These are phyloP conservation scores for Chlamydomonas schloesseri DNA, from an alignment of 139 green algal species.

Conservation along the genomic window DNA sequence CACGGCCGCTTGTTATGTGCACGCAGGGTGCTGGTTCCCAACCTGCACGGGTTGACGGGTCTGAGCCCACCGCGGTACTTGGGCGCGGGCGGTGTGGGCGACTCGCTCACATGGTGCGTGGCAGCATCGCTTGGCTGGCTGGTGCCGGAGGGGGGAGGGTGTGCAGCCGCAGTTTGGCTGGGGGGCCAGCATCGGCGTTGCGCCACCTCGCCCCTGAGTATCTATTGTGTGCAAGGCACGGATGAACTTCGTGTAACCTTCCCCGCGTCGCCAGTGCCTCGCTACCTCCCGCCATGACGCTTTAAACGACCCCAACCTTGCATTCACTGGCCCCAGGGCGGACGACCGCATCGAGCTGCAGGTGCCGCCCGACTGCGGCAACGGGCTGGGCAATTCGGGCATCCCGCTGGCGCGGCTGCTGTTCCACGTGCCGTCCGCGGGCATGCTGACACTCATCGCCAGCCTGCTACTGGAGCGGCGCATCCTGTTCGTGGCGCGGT, in stretches of 20 bases:
- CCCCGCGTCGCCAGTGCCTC: too few species aligned
- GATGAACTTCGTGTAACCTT: too few species aligned
- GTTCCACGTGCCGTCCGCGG: constrained; percentile 72
- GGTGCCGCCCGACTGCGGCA: constrained; percentile 75
- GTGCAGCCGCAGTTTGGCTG: too few species aligned
- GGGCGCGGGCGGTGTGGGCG: background rate
- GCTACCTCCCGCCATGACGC: too few species aligned
- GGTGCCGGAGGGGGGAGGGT: too few species aligned
- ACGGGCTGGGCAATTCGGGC: constrained; percentile 67
- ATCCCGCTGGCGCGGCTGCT: constrained; percentile 79
- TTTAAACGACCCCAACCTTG: too few species aligned
- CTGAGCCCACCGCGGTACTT: constrained; percentile 38
- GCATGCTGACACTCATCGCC: constrained; percentile 73
- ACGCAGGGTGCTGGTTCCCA: constrained; percentile 51
- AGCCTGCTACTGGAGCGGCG: constrained; percentile 83
- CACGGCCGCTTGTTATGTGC: too few species aligned
- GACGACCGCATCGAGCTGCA: constrained; percentile 71
- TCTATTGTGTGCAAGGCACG: too few species aligned
- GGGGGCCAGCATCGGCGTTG: too few species aligned
- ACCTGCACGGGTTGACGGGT: constrained; percentile 5
- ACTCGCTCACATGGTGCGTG: constrained; percentile 1
- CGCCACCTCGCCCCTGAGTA: too few species aligned
- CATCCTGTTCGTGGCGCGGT: constrained; percentile 75
- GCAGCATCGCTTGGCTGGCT: too few species aligned
- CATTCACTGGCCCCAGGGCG: too few species aligned